Conservation (phyloP, 805 yeast genomes). For the Pichia eremophila region DNA sequence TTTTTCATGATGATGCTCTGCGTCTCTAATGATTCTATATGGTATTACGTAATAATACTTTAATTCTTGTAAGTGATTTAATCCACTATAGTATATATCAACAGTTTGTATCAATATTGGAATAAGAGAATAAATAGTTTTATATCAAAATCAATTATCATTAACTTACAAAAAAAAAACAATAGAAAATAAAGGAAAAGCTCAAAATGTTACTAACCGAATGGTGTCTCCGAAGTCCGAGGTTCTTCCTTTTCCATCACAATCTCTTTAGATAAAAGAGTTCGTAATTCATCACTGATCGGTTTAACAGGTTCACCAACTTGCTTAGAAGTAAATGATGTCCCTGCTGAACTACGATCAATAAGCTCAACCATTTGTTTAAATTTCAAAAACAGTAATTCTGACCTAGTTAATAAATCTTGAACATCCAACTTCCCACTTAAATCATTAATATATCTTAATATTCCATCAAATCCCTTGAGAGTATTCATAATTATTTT, state of each 20-base stretch:
- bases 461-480: constrained; percentile 77
- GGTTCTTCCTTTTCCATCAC: constrained; percentile 42
- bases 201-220: too few relatives aligned
- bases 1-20: too few relatives aligned
- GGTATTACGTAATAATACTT: too few relatives aligned
- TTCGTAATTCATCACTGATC: constrained; percentile 46
- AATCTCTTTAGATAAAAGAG: constrained; percentile 48
- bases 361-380: constrained; percentile 70
- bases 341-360: constrained; percentile 33
- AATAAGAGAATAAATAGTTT: too few relatives aligned
- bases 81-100: too few relatives aligned
- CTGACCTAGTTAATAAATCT: constrained; percentile 76
- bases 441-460: constrained; percentile 87
- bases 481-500: constrained; percentile 67
- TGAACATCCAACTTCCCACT: constrained; percentile 66
- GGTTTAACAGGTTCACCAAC: background rate
- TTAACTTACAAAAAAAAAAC: too few relatives aligned
- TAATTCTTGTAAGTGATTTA: too few relatives aligned
- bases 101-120: too few relatives aligned
- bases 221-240: constrained; percentile 24
- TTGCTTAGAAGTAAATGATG: background rate
- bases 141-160: too few relatives aligned
- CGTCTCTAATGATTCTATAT: too few relatives aligned
- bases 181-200: too few relatives aligned
- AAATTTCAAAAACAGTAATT: constrained; percentile 71